Percentiles rank a stretch among this genome's conserved stretches.
Evolutionary conservation across 2,329 filamentous ascomycete species (phyloP).

Genomic region (Penicillium sp.): DNA sequence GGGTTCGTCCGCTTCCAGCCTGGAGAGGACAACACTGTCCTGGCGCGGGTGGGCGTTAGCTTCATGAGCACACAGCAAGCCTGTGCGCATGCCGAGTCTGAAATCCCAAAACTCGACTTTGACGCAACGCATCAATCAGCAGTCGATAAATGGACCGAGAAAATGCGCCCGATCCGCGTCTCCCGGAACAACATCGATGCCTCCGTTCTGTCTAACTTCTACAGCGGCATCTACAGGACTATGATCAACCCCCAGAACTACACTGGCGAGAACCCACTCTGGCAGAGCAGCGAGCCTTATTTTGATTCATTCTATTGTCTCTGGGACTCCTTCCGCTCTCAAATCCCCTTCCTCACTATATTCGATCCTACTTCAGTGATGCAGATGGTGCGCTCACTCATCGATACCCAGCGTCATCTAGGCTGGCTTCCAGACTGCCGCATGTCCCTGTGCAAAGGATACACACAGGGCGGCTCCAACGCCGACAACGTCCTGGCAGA

Average conservation of each 20-base stretch:
- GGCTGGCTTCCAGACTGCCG: constrained; percentile 71
- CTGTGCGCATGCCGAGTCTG: constrained; percentile 62
- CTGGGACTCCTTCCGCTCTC: constrained; percentile 67
- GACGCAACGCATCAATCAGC: constrained; percentile 51
- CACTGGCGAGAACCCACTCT: constrained; percentile 66
- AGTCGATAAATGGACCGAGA: constrained; percentile 56
- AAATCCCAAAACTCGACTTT: constrained; percentile 65
- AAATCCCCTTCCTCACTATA: constrained; percentile 65
- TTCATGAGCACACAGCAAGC: constrained; percentile 64
- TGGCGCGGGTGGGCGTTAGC: constrained; percentile 64
- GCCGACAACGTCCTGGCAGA: constrained; percentile 66
- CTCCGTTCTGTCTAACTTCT: constrained; percentile 54
- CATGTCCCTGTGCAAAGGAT: constrained; percentile 67
- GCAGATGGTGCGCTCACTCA: constrained; percentile 64
- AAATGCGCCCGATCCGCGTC: constrained; percentile 43
- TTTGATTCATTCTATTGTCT: constrained; percentile 73
- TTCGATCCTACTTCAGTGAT: constrained; percentile 60
- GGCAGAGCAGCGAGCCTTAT: constrained; percentile 63
- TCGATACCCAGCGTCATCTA: constrained; percentile 66
- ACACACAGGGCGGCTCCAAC: constrained; percentile 70
- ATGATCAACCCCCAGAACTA: constrained; percentile 71
- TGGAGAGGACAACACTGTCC: constrained; percentile 49
- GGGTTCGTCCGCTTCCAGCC: constrained; percentile 62
- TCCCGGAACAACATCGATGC: constrained; percentile 31
- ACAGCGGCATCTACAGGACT: constrained; percentile 64